Evolutionary conservation across 805 yeast species (phyloP).

Genomic region (Priceomyces carsonii): DNA sequence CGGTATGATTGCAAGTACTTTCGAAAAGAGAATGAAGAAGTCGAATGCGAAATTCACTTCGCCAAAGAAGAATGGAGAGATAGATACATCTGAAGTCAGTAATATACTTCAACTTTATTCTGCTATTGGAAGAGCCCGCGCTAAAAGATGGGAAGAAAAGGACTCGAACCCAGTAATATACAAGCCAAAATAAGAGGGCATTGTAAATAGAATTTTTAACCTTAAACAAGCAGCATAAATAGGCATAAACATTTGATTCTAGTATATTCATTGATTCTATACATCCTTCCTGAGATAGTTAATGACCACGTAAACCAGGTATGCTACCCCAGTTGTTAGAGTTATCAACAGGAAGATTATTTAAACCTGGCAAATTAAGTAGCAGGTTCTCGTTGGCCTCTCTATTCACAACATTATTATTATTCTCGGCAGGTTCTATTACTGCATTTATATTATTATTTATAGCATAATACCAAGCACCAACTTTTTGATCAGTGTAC

Average conservation of each 20-base stretch:
- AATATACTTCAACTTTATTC: constrained; percentile 24
- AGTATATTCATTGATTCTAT: no score
- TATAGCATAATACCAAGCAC: constrained; percentile 50
- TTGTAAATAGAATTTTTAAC: neutral
- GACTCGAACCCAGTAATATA: constrained; percentile 23
- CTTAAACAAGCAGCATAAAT: no score
- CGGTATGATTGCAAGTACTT: constrained; percentile 8
- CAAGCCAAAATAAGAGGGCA: constrained; percentile 11
- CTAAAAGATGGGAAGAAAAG: constrained; percentile 23
- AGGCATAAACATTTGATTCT: no score
- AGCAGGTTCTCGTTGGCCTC: constrained; percentile 7
- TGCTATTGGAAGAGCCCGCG: constrained; percentile 26
- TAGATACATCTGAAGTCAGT: constrained; percentile 3
- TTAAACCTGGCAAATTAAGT: constrained; percentile 26
- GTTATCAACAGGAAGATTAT: constrained; percentile 14
- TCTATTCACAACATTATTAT: neutral
- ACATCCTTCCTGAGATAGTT: constrained; percentile 1
- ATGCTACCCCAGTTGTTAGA: constrained; percentile 12
- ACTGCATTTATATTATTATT: constrained; percentile 47
- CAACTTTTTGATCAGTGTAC: constrained; percentile 57
- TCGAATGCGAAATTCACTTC: constrained; percentile 1
- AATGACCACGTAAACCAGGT: constrained; percentile 19
- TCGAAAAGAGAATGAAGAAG: constrained; percentile 4
- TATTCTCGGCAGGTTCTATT: constrained; percentile 21
- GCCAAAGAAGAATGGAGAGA: constrained; percentile 5